phyloP scores from a whole-genome alignment of 345 rosid species.

The Barbarea vulgaris region DNA sequence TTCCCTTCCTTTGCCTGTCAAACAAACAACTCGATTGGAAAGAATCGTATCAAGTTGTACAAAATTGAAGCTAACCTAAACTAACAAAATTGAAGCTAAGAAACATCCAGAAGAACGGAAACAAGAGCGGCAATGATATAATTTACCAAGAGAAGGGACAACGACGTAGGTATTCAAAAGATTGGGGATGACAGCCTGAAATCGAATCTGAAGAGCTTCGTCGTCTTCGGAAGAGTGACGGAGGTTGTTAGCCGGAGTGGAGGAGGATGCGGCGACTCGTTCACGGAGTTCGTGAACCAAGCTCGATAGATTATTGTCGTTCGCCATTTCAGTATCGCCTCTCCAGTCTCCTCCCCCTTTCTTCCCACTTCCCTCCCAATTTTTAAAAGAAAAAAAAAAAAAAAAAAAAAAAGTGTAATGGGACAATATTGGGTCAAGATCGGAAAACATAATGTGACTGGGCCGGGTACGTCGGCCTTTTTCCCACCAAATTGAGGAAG shows the following conservation, averaged over 20 bases:
- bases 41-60: background rate
- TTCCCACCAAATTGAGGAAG: background rate
- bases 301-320: constrained; percentile 58
- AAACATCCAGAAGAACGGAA: background rate
- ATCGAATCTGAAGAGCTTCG: constrained; percentile 62
- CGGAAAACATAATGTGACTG: background rate
- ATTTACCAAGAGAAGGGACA: constrained; percentile 75
- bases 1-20: constrained; percentile 78
- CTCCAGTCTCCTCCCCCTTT: constrained; percentile 10
- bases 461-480: constrained; percentile 16
- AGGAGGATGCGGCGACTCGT: constrained; percentile 71
- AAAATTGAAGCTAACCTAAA: constrained; percentile 25
- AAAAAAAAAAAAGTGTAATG: too few relatives aligned
- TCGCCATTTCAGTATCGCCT: constrained; percentile 30
- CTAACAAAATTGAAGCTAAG: background rate
- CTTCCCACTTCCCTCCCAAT: constrained; percentile 32
- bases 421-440: too few relatives aligned
- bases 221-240: constrained; percentile 46
- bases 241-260: constrained; percentile 47
- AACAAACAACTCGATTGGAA: background rate
- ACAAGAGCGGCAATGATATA: background rate
- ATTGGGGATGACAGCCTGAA: constrained; percentile 78
- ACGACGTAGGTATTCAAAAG: constrained; percentile 75
- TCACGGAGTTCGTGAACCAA: constrained; percentile 86
- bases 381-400: constrained; percentile 13